phyloP scores from a whole-genome alignment of 305 asterid species.

The Plantago rigida region DNA sequence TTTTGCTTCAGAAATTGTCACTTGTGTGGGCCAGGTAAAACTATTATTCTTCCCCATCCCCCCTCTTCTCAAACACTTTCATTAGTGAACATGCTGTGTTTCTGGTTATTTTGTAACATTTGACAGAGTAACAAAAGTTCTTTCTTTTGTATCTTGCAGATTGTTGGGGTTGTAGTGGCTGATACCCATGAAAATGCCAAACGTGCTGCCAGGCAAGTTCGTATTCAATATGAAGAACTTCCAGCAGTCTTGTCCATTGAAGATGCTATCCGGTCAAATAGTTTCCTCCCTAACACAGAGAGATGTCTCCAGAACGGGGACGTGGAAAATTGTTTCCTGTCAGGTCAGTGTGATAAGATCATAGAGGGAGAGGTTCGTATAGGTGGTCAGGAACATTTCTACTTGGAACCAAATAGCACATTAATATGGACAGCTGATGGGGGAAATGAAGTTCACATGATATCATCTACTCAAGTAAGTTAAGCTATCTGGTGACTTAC shows the following conservation, averaged over 20 bases:
- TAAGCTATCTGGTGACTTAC: slow-evolving; percentile 10
- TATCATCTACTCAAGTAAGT: slow-evolving; percentile 90
- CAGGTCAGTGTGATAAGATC: slow-evolving; percentile 67
- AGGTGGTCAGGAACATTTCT: slow-evolving; percentile 97
- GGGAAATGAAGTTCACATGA: slow-evolving; percentile 91
- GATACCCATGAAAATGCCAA: slow-evolving; percentile 96
- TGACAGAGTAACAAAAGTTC: slow-evolving; percentile 4
- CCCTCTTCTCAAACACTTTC: slow-evolving; percentile 6
- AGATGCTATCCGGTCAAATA: slow-evolving; percentile 60
- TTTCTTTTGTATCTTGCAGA: slow-evolving; percentile 40
- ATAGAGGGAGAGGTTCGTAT: slow-evolving; percentile 76
- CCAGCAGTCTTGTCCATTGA: slow-evolving; percentile 78
- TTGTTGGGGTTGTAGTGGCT: slow-evolving; percentile 84
- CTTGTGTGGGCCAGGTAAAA: slow-evolving; percentile 89
- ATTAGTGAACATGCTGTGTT: neutral
- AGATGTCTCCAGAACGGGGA: slow-evolving; percentile 57
- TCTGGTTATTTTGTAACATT: neutral
- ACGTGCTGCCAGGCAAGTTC: slow-evolving; percentile 72
- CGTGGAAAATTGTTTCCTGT: slow-evolving; percentile 56
- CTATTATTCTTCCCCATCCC: slow-evolving; percentile 5
- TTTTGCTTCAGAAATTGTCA: slow-evolving; percentile 67
- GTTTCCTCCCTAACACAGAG: slow-evolving; percentile 75
- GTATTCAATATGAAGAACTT: slow-evolving; percentile 66
- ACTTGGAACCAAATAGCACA: slow-evolving; percentile 83
- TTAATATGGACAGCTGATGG: slow-evolving; percentile 78